phyloP scores from a whole-genome alignment of 306 rosid genomes.

The Arachis hypogaea region DNA sequence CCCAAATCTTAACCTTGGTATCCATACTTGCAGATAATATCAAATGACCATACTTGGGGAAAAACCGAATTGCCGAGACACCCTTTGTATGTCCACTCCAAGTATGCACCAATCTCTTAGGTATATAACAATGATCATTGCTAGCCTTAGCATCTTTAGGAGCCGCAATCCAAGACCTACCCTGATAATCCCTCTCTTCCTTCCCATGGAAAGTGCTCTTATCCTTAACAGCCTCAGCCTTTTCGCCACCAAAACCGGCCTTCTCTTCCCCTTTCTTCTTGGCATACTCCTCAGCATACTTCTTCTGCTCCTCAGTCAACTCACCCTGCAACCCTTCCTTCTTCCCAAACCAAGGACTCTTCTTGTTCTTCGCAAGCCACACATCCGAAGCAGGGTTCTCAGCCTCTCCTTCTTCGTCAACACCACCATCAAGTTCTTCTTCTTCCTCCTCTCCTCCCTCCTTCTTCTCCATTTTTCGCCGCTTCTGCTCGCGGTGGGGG shows the following conservation, averaged over 20 bases:
- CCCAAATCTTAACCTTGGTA: constrained; percentile 97
- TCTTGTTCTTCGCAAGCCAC: constrained; percentile 86
- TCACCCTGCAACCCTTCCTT: constrained; percentile 78
- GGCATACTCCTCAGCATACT: constrained; percentile 86
- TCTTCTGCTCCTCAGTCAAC: constrained; percentile 87
- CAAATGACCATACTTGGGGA: constrained; percentile 90
- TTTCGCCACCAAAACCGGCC: constrained; percentile 71
- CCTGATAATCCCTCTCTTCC: constrained; percentile 95
- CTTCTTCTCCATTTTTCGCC: constrained; percentile 63
- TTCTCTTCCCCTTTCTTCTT: constrained; percentile 96
- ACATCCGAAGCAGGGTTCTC: constrained; percentile 75
- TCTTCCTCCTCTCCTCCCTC: constrained; percentile 32
- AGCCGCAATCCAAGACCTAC: constrained; percentile 95
- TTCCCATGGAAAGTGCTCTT: constrained; percentile 94
- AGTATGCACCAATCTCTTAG: constrained; percentile 93
- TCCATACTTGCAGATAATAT: constrained; percentile 91
- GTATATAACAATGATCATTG: constrained; percentile 92
- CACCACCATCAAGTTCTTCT: constrained; percentile 15
- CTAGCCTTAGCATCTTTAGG: constrained; percentile 91
- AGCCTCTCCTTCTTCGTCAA: constrained; percentile 44
- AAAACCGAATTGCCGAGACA: constrained; percentile 90
- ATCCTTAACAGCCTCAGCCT: constrained; percentile 69
- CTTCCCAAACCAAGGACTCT: constrained; percentile 97
- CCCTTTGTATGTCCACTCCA: constrained; percentile 99
- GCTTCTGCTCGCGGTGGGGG: constrained; percentile 82